These are phyloP conservation scores for Serendipita vermifera DNA, from an alignment of 768 basidiomycete species.

Conservation along the genomic window DNA sequence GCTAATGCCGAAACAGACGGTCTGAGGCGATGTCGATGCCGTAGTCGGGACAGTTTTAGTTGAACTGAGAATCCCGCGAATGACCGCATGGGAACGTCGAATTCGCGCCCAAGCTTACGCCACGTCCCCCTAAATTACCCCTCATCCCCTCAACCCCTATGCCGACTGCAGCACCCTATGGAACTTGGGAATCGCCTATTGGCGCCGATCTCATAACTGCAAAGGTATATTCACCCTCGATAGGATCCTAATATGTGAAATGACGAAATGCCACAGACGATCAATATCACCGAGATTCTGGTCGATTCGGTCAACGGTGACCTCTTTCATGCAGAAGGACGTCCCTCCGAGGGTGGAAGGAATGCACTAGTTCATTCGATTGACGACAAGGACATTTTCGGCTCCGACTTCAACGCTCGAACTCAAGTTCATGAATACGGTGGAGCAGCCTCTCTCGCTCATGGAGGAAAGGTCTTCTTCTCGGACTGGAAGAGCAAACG, in stretches of 20 bases:
- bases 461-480: slow-evolving; percentile 41
- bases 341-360: slow-evolving; percentile 45
- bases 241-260: background rate
- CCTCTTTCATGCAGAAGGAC: slow-evolving; percentile 45
- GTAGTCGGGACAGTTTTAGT: too few species aligned
- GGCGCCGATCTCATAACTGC: slow-evolving; percentile 39
- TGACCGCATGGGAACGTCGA: too few species aligned
- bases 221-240: slow-evolving; percentile 22
- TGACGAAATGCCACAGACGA: slow-evolving; percentile 18
- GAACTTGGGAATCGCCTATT: slow-evolving; percentile 49
- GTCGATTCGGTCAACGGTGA: slow-evolving; percentile 35
- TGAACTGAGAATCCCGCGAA: too few species aligned
- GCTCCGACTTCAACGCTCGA: slow-evolving; percentile 41
- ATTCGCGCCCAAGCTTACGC: too few species aligned
- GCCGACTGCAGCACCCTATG: slow-evolving; percentile 36
- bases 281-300: slow-evolving; percentile 31
- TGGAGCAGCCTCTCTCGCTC: slow-evolving; percentile 39
- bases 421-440: slow-evolving; percentile 60
- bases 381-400: slow-evolving; percentile 39
- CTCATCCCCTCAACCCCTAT: slow-evolving; percentile 10
- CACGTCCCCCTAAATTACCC: too few species aligned
- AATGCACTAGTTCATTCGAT: slow-evolving; percentile 43
- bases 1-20: too few species aligned
- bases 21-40: too few species aligned
- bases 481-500: slow-evolving; percentile 42